phyloP scores from a whole-genome alignment of 225 moss, liverwort and hornwort genomes.

The Polytrichum formosum region DNA sequence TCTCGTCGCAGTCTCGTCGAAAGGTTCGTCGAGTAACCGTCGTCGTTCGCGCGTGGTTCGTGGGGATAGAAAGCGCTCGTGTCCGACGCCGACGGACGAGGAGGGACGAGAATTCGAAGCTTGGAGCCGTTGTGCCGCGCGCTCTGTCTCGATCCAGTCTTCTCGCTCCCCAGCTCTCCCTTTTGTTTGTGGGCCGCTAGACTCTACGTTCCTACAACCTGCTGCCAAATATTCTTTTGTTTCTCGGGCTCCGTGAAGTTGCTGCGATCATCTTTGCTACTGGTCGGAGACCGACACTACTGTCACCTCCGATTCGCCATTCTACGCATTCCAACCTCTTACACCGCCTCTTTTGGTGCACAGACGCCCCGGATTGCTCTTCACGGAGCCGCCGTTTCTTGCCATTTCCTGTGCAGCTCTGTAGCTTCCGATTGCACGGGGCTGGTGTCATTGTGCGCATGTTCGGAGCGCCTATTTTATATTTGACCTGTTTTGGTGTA shows the following conservation, averaged over 20 bases:
- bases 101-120: constrained; percentile 12
- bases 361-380: background rate
- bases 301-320: background rate
- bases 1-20: too few relatives aligned
- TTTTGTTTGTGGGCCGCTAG: background rate
- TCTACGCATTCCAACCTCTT: background rate
- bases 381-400: background rate
- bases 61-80: background rate
- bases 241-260: background rate
- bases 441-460: background rate
- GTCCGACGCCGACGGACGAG: constrained; percentile 16
- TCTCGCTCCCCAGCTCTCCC: background rate
- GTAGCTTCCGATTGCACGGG: background rate
- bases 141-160: background rate
- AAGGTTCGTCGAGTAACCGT: background rate
- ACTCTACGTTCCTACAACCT: background rate
- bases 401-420: background rate
- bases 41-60: background rate
- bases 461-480: background rate
- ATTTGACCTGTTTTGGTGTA: too few relatives aligned
- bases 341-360: background rate
- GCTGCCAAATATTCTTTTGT: background rate
- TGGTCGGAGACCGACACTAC: background rate
- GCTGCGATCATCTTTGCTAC: background rate
- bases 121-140: constrained; percentile 2